Base-by-base conservation (phyloP, 2,329 filamentous ascomycete genomes). In the Phialocephala sp. region DNA sequence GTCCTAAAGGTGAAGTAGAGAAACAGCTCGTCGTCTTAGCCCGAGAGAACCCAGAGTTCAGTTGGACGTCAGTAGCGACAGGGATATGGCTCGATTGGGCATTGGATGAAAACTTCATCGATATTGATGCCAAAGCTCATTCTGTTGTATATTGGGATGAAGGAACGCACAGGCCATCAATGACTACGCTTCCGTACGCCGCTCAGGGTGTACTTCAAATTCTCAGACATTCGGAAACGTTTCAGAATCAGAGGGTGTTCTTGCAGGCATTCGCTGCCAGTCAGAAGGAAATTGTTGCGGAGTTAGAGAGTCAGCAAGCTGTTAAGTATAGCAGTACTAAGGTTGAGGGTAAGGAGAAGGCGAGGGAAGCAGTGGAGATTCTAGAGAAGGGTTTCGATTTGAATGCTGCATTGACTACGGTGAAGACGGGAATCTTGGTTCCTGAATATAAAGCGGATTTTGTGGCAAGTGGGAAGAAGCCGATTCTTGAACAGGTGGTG, bases 391-490 rank as follows among this genome's bases (percentile, higher is more conserved):
- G 60, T 0, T 41, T 43, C 32, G 60, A 54, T 15, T n/a, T 41
- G 22, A 6, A 22, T 20, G 35, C 35, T 4, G 27, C 32, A n/a
- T 24, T 43, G n/a, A 36, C n/a, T 15, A 55, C 60, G 14, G 36
- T 54, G 20, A 41, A 15, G 11, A 47, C 60, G 22, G 60, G 24
- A 8, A 43, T 62, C n/a, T 56, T 20, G 27, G n/a, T 55, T 5
- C 35, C 47, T 4, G 60, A 62, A 35, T 62, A 55, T n/a, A 62
- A 41, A 35, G 60, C 60, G 27, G 36, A 62, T 24, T 55, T 62
- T 24, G 60, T 62, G 36, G 50, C 20, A 20, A 54, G 45, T 41
- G 60, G 47, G 32, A 55, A 62, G 47, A n/a, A 56, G n/a, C 60
- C 60, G 8, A 62, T 62, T 8, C 50, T 62, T 45, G 60, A 62